Evolutionary conservation across 1,139 yeast species (phyloP).

Genomic region (Geotrichum carabidarum): DNA sequence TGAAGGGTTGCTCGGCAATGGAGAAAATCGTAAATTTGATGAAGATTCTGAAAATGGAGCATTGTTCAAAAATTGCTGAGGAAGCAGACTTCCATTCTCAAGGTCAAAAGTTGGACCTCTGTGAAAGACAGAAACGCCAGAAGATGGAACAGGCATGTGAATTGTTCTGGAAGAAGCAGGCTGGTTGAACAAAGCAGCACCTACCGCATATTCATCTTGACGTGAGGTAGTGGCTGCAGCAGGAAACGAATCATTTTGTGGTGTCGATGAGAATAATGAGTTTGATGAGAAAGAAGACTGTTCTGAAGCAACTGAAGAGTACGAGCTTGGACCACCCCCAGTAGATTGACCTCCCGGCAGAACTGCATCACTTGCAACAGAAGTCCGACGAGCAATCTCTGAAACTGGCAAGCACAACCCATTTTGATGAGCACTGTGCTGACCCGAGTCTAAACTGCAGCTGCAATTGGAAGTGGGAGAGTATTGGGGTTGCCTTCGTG

Average conservation of each 20-base stretch:
- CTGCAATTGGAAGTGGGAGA: no score
- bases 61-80: neutral
- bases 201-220: neutral
- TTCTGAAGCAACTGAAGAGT: constrained; percentile 3
- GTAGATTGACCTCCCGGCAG: neutral
- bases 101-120: constrained; percentile 4
- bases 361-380: neutral
- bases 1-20: neutral
- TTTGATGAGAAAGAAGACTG: neutral
- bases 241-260: constrained; percentile 1
- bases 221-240: neutral
- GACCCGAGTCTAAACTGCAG: neutral
- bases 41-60: neutral
- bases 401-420: neutral
- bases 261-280: neutral
- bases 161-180: no score
- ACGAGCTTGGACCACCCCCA: neutral
- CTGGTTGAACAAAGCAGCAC: neutral
- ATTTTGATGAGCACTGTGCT: neutral
- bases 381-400: neutral
- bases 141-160: neutral
- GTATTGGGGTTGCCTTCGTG: no score
- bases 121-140: neutral
- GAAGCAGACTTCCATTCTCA: neutral
- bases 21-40: neutral